Evolutionary conservation across 2,329 filamentous ascomycete species (phyloP).

Genomic region (Cladosporium sp.): DNA sequence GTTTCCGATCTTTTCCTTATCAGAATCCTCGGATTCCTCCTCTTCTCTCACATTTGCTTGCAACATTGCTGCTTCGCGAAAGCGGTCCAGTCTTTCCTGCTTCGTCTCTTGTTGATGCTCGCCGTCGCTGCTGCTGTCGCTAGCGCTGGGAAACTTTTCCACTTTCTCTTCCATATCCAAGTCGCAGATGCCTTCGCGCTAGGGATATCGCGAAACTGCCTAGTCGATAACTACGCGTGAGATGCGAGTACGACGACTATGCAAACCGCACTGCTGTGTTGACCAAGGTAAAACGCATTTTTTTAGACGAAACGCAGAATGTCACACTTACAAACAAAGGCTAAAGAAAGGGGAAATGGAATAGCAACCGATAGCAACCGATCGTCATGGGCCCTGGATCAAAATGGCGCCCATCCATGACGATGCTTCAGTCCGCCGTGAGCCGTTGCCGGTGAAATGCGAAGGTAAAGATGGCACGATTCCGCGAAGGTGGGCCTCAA

Average conservation of each 20-base stretch:
- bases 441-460: not conserved
- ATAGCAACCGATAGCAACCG: no score
- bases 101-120: not conserved
- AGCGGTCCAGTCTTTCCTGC: not conserved
- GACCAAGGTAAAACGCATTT: not conserved
- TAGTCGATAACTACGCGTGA: no score
- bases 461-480: not conserved
- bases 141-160: not conserved
- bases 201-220: not conserved
- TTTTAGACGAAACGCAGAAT: not conserved
- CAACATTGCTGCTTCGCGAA: not conserved
- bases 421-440: conserved; percentile 5
- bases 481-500: no score
- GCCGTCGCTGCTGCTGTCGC: not conserved
- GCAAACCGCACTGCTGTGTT: not conserved
- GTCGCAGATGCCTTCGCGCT: not conserved
- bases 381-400: not conserved
- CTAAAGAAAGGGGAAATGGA: not conserved
- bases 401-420: not conserved
- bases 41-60: not conserved
- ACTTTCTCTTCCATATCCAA: not conserved
- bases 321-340: not conserved
- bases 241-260: not conserved
- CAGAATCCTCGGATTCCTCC: not conserved
- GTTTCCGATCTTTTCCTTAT: not conserved